Evolutionary conservation across 768 basidiomycete genomes (phyloP), one percentile per base, ranked within the genome.

Genomic region (Mycena rebaudengoi): DNA sequence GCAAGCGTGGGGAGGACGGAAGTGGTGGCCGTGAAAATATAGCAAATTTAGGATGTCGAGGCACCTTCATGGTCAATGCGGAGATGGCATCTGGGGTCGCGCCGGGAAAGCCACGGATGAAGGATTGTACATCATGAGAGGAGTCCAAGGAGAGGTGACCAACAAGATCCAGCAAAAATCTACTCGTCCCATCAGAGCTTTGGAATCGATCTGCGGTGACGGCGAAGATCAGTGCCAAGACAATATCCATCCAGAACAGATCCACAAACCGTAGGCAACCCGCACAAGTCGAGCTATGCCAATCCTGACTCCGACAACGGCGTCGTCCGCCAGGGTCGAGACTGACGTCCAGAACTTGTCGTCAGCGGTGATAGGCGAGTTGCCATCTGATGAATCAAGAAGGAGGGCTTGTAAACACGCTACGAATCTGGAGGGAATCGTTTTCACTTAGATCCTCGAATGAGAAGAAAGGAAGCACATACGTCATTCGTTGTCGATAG

Each of bases 231-330:
- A 57, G 62, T 45, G 43, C 20, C 23, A 59, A 25, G 56, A 45
- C 21, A 55, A 62, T 60, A 37, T 29, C 37, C 46, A 52, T 29
- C 20, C 40, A 58, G 30, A 60, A 50, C 10, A 16, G 8, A 39
- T 50, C 14, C 53, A 79, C 87, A 72, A 76, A 91, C 91, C 83
- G 67, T 78, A 81, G 28, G 88, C 73, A 48, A 76, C 69, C 49
- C 86, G 86, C 40, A 89, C 76, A 45, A 94, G 83, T 49, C 95
- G 85, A n/a, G 96, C 90, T 3, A 95, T 83, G 7, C 88, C 91
- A 59, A 98, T 94, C 45, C 95, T 85, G 32, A 98, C 95, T 63
- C 94, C 95, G 51, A 92, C 82, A 13, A 97, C 88, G 33, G 73
- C 70, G 71, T 98, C 96, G 30, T 79, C 72, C 5, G 86, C 85